These are phyloP conservation scores for Sporisorium graminicola DNA, from an alignment of 1,284 basidiomycete genomes.

Conservation along the genomic window DNA sequence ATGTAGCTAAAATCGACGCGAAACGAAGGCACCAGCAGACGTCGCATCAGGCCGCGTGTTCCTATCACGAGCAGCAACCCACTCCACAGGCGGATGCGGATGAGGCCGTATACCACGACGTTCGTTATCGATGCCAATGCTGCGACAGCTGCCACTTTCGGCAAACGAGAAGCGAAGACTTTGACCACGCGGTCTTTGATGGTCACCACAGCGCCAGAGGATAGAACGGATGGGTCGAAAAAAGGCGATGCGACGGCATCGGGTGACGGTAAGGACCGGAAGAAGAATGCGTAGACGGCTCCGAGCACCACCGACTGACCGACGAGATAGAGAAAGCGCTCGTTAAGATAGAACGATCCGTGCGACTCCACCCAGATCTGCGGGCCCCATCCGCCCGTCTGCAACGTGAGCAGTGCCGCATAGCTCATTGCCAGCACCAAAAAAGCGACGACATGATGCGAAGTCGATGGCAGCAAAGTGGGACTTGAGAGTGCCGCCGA, in stretches of 20 bases:
- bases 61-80: slow-evolving; percentile 47
- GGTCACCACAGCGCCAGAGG: slow-evolving; percentile 15
- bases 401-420: slow-evolving; percentile 10
- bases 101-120: slow-evolving; percentile 28
- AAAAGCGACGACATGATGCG: slow-evolving; percentile 25
- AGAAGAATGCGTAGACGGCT: slow-evolving; percentile 29
- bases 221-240: slow-evolving; percentile 28
- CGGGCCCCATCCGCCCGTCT: slow-evolving; percentile 38
- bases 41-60: slow-evolving; percentile 38
- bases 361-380: slow-evolving; percentile 53
- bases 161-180: slow-evolving; percentile 13
- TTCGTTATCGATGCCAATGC: slow-evolving; percentile 25
- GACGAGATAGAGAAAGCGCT: slow-evolving; percentile 48
- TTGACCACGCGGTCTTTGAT: slow-evolving; percentile 40
- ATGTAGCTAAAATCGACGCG: slow-evolving; percentile 42
- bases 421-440: slow-evolving; percentile 32
- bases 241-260: slow-evolving; percentile 25
- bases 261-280: slow-evolving; percentile 21
- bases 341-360: slow-evolving; percentile 56
- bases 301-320: slow-evolving; percentile 27
- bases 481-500: slow-evolving; percentile 17
- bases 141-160: slow-evolving; percentile 6
- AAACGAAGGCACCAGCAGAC: slow-evolving; percentile 57
- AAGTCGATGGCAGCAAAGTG: background rate
- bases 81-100: slow-evolving; percentile 53